These are phyloP conservation scores for Berkeleyomyces basicola DNA, from an alignment of 2,329 filamentous ascomycete species.

Conservation along the genomic window DNA sequence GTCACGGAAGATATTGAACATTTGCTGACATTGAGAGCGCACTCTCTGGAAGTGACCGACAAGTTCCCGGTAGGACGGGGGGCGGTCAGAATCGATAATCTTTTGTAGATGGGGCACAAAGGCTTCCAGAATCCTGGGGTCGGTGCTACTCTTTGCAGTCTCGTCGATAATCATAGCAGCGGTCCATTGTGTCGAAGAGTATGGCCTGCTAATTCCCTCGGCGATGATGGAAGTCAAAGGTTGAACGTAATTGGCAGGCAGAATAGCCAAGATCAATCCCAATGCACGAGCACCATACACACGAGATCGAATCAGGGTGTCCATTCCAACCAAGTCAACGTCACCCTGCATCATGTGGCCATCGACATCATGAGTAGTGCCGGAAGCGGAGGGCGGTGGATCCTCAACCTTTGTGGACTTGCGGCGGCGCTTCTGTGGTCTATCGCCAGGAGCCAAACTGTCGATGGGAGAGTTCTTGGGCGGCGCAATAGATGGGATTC, in stretches of 20 bases:
- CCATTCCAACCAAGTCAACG: conserved; percentile 80
- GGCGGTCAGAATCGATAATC: conserved; percentile 68
- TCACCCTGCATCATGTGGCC: conserved; percentile 97
- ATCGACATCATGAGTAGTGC: conserved; percentile 85
- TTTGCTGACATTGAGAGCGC: conserved; percentile 75
- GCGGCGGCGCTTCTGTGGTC: conserved; percentile 57
- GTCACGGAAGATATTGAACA: conserved; percentile 83
- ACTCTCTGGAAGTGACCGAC: conserved; percentile 80
- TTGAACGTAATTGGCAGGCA: conserved; percentile 54
- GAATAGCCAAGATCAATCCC: conserved; percentile 63
- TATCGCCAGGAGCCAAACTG: conserved; percentile 38
- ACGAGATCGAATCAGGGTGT: conserved; percentile 75
- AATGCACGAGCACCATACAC: conserved; percentile 77
- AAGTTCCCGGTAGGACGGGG: conserved; percentile 72
- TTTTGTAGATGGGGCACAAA: conserved; percentile 51
- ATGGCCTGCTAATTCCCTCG: conserved; percentile 51
- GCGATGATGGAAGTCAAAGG: conserved; percentile 30
- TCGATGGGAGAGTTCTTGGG: conserved; percentile 23
- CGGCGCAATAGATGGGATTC: background rate
- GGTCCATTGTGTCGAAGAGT: conserved; percentile 73
- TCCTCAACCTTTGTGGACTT: conserved; percentile 76
- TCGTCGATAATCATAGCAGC: conserved; percentile 77
- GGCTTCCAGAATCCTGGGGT: conserved; percentile 32
- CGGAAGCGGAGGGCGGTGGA: conserved; percentile 29
- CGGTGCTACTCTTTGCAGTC: conserved; percentile 46